phyloP scores from a whole-genome alignment of 805 yeast genomes.

The Spathaspora boniae region DNA sequence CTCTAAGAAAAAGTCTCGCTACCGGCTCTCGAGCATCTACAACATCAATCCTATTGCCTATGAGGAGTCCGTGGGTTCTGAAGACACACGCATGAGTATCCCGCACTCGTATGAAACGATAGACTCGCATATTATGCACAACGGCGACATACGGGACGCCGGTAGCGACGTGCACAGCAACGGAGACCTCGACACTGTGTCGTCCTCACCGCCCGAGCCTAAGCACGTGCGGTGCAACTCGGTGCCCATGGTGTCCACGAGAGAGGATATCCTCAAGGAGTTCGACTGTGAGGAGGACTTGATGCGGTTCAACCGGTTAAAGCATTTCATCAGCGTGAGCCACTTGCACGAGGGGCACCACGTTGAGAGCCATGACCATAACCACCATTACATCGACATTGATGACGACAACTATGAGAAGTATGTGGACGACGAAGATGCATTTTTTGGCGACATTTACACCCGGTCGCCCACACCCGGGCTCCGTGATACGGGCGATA shows the following conservation, averaged over 20 bases:
- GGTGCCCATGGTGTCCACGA: constrained; percentile 14
- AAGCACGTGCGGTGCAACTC: constrained; percentile 17
- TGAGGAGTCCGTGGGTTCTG: constrained; percentile 13
- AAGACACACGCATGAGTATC: constrained; percentile 5
- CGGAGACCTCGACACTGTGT: constrained; percentile 8
- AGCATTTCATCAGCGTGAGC: constrained; percentile 20
- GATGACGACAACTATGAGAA: constrained; percentile 1
- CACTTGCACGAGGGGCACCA: constrained; percentile 10
- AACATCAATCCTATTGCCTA: constrained; percentile 33
- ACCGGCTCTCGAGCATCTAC: constrained; percentile 36
- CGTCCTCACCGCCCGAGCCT: constrained; percentile 11
- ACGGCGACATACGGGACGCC: neutral
- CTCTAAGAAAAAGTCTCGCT: constrained; percentile 39
- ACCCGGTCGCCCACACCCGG: constrained; percentile 7
- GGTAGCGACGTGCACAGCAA: neutral
- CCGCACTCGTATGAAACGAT: constrained; percentile 7
- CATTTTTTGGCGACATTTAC: constrained; percentile 9
- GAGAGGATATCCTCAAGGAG: constrained; percentile 10
- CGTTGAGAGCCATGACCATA: too few relatives aligned
- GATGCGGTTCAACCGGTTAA: constrained; percentile 17
- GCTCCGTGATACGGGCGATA: constrained; percentile 14
- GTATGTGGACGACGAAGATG: neutral
- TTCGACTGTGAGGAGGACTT: constrained; percentile 13
- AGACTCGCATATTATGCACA: constrained; percentile 7
- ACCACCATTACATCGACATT: neutral